Conservation (phyloP, 2,329 filamentous ascomycete genomes). For the Berkeleyomyces basicola region DNA sequence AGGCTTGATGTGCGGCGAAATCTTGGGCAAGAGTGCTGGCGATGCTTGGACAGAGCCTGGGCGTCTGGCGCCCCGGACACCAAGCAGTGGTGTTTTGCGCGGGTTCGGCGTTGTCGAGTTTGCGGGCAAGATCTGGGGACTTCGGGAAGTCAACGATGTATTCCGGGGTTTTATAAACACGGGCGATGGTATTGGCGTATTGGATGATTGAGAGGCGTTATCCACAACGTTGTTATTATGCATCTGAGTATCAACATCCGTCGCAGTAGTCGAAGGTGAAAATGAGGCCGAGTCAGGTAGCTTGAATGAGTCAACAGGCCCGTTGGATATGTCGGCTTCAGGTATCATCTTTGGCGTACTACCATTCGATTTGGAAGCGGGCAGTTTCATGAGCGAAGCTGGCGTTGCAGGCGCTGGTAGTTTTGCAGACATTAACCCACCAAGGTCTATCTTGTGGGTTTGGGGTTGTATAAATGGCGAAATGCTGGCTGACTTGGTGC, state of each 20-base stretch:
- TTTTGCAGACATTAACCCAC: not conserved
- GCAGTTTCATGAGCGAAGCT: conserved; percentile 71
- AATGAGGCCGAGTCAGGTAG: conserved; percentile 51
- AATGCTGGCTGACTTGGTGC: conserved; percentile 44
- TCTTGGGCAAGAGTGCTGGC: conserved; percentile 71
- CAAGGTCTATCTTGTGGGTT: conserved; percentile 19
- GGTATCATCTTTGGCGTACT: conserved; percentile 1
- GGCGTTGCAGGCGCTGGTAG: conserved; percentile 51
- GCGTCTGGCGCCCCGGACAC: conserved; percentile 46
- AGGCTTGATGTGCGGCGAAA: conserved; percentile 89
- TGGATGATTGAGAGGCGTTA: not conserved
- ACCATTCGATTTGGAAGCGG: conserved; percentile 31
- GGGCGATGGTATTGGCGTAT: conserved; percentile 21
- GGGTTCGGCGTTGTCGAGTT: conserved; percentile 26
- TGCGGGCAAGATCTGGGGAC: conserved; percentile 42
- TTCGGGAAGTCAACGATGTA: conserved; percentile 42
- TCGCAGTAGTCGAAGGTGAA: conserved; percentile 25
- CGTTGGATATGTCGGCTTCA: not conserved
- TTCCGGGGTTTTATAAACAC: conserved; percentile 25
- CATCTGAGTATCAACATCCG: conserved; percentile 12
- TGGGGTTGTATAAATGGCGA: conserved; percentile 52
- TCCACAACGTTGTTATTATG: conserved; percentile 23
- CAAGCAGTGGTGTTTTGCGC: conserved; percentile 38
- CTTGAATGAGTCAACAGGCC: conserved; percentile 26
- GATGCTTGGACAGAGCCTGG: conserved; percentile 61